Percentiles rank a stretch among this genome's conserved stretches.
Conservation (phyloP, 2,329 filamentous ascomycete genomes). For the Fusarium domesticum region DNA sequence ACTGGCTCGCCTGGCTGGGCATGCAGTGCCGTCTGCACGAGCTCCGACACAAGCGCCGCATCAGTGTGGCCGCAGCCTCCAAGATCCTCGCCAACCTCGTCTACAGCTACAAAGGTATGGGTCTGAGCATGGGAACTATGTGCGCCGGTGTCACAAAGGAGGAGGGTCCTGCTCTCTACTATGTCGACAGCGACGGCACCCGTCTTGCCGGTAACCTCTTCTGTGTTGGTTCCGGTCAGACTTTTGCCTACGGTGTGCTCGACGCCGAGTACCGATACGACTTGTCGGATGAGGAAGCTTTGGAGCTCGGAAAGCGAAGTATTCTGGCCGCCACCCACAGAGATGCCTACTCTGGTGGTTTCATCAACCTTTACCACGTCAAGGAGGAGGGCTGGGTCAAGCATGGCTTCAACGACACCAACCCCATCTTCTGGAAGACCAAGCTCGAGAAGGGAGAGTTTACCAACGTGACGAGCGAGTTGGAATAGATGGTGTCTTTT, state of each 20-base stretch:
- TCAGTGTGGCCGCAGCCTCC: conserved; percentile 92
- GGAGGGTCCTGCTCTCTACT: conserved; percentile 96
- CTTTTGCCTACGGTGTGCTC: conserved; percentile 96
- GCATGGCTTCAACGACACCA: conserved; percentile 97
- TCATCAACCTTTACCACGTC: conserved; percentile 98
- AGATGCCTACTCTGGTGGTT: conserved; percentile 98
- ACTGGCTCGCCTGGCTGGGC: conserved; percentile 97
- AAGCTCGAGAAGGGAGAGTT: conserved; percentile 99
- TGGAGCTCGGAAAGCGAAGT: conserved; percentile 86
- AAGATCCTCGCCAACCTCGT: conserved; percentile 99
- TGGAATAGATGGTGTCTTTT: conserved; percentile 46
- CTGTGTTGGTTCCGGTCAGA: conserved; percentile 97
- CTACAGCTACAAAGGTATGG: conserved; percentile 99
- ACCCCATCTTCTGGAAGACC: conserved; percentile 99
- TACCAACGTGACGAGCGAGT: conserved; percentile 81
- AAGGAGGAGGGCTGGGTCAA: conserved; percentile 99
- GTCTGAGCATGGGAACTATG: conserved; percentile 99
- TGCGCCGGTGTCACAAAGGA: conserved; percentile 93
- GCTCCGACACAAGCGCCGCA: conserved; percentile 97
- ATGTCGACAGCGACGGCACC: conserved; percentile 93
- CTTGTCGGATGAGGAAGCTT: conserved; percentile 77
- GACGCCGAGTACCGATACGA: conserved; percentile 95
- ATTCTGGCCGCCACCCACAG: conserved; percentile 95
- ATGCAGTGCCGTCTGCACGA: conserved; percentile 99
- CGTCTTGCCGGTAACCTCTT: conserved; percentile 91